phyloP scores from a whole-genome alignment of 768 basidiomycete species.

The Boletellus emodensis region DNA sequence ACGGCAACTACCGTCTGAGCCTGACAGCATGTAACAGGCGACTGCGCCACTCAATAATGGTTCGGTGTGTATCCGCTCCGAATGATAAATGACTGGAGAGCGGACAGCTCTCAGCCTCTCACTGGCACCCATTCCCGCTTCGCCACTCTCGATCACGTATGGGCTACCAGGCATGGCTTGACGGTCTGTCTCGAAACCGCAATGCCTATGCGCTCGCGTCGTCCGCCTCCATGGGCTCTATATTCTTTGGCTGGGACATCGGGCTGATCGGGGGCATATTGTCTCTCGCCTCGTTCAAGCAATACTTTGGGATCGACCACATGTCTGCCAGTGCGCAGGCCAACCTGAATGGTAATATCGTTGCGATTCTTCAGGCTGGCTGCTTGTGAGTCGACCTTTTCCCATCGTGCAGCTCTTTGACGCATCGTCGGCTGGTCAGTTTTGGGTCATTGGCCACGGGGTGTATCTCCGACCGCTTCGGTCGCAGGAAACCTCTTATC shows the following conservation, averaged over 20 bases:
- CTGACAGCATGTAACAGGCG: no score
- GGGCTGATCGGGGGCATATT: slow-evolving; percentile 50
- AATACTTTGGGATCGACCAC: slow-evolving; percentile 45
- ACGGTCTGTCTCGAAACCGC: slow-evolving; percentile 30
- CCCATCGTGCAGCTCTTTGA: background rate
- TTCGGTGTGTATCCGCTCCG: no score
- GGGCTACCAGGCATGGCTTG: slow-evolving; percentile 25
- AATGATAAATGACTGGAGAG: no score
- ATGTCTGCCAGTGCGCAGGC: slow-evolving; percentile 36
- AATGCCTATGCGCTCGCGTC: slow-evolving; percentile 45
- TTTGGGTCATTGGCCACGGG: slow-evolving; percentile 44
- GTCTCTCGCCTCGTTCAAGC: slow-evolving; percentile 42
- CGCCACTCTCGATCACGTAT: slow-evolving; percentile 8
- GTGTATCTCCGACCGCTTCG: slow-evolving; percentile 40
- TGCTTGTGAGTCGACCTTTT: slow-evolving; percentile 38
- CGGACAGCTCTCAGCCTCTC: no score
- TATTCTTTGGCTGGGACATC: slow-evolving; percentile 49
- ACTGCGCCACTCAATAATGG: no score
- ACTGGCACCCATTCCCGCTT: background rate
- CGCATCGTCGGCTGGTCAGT: slow-evolving; percentile 15
- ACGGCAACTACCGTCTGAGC: no score
- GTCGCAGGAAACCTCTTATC: slow-evolving; percentile 44
- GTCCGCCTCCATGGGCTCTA: slow-evolving; percentile 45
- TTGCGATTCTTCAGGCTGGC: slow-evolving; percentile 47
- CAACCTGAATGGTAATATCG: slow-evolving; percentile 47